Evolutionary conservation across 768 basidiomycete species (phyloP), one percentile per base, ranked within the genome.

Genomic region (Flagelloscypha sp.): DNA sequence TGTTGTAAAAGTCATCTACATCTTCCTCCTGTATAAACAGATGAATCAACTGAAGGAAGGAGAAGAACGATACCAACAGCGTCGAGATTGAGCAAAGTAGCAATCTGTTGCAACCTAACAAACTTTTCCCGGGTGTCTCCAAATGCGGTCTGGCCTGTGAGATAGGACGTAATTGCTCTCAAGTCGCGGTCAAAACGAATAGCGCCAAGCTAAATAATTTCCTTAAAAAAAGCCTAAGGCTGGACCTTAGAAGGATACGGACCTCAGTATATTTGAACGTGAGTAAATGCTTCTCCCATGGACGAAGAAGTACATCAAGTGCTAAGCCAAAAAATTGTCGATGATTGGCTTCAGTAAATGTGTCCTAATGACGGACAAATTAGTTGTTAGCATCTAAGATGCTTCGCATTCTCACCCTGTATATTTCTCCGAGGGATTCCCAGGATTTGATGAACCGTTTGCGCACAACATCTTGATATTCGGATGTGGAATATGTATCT

Each of bases 161-260:
- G 71, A 58, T 84, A 92, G 2, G 80, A 67, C 16, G 76, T 79
- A 44, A 97, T 74, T 4, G 87, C 74, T 17, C 94, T 74, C 29
- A 98, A 63, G 55, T 99, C 94, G 12, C 84, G 76, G 50, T 99
- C 95, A 53, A 95, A 93, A 11, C 92, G 82, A 41, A 99, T 83
- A 3, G 92, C 94, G 17, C 95, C 95, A 40, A 98, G 73, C 93
- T 98, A 46, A 11, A 36, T 12, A 27, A 25, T 30, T 32, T 6
- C 16, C 36, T 15, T 2, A 36, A 13, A 22, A 36, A 41, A 29
- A 30, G 33, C 27, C 13, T 13, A 32, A 27, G 16, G 10, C n/a
- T 21, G 12, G 3, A 5, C 29, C 25, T 16, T 10, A 30, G 11
- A 8, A 28, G 13, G 17, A 21, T n/a, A 29, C 2, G 19, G 10